Evolutionary conservation across 305 asterid species (phyloP), one percentile per base, ranked within the genome.

Genomic region (Galium porrigens): DNA sequence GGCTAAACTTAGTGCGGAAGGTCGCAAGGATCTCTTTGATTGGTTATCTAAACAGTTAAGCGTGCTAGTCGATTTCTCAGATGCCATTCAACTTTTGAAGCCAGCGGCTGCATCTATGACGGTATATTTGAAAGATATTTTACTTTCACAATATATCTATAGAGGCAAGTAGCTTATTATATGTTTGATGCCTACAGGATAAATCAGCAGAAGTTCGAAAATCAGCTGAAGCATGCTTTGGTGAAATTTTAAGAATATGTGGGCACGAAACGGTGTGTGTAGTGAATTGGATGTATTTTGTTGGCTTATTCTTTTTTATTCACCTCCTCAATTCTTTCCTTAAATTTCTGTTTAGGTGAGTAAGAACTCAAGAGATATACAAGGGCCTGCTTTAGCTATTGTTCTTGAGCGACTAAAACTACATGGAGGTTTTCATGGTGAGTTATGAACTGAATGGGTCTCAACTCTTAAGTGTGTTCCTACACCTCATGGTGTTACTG

Each of bases 151-250:
- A 70, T 9, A 59, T 60, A 62, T 54, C 34, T 33, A 46, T 54
- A 10, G 46, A 12, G 55, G 22, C 25, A n/a, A 51, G 37, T 57
- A 49, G 36, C 32, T 44, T 39, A 51, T 51, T 52, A 58, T 48
- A 53, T 51, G 18, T 54, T 56, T 51, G 27, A 20, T 17, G 48
- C 67, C 53, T 58, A 54, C 80, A 94, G 97, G 99, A 94, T 77
- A 94, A 94, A 80, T 90, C 99, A 37, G 97, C 94, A 27, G 99
- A 94, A 82, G 99, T 94, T 73, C 95, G 99, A 74, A 90, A 90
- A 78, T 94, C 96, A 53, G 97, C 99, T 46, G 99, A 94, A 85
- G 74, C 83, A 29, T 94, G 89, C 81, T 90, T 94, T 74, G 79
- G 73, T 80, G 97, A 90, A 76, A 75, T 94, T 65, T 52, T 90